These are phyloP conservation scores for Termitomyces sp. DNA, from an alignment of 768 basidiomycete species.

Conservation along the genomic window DNA sequence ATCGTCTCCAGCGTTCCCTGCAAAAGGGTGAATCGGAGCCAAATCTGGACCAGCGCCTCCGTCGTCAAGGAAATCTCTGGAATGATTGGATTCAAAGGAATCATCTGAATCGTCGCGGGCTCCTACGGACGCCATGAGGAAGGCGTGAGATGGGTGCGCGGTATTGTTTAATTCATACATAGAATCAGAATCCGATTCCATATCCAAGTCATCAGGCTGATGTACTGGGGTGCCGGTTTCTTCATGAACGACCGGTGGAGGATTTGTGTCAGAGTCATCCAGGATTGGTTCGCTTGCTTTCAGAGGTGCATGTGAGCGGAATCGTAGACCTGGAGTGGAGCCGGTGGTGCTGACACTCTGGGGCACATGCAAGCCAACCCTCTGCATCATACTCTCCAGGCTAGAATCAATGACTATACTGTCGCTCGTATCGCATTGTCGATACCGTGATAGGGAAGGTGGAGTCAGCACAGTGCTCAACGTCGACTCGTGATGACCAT, in stretches of 20 bases:
- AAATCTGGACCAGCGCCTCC: constrained; percentile 35
- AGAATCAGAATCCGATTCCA: constrained; percentile 58
- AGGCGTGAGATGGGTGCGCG: constrained; percentile 65
- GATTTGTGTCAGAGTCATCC: neutral
- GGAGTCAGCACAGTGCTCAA: constrained; percentile 67
- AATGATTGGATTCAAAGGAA: constrained; percentile 50
- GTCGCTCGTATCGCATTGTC: constrained; percentile 38
- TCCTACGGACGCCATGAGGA: constrained; percentile 51
- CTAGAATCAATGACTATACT: constrained; percentile 51
- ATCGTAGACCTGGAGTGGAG: constrained; percentile 18
- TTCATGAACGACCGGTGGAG: constrained; percentile 2
- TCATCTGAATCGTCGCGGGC: constrained; percentile 35
- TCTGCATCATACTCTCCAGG: constrained; percentile 66
- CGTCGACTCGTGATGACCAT: constrained; percentile 53
- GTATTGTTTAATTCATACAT: constrained; percentile 53
- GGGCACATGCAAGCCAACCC: constrained; percentile 45
- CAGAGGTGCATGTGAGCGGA: constrained; percentile 22
- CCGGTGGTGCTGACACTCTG: constrained; percentile 19
- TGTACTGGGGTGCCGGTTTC: constrained; percentile 9
- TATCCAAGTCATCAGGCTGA: constrained; percentile 25
- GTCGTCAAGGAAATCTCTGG: constrained; percentile 49
- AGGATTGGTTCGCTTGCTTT: neutral
- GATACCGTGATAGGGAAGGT: constrained; percentile 68
- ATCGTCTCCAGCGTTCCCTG: constrained; percentile 34
- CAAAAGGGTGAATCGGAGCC: constrained; percentile 60